These are phyloP conservation scores for Cicer judaicum DNA, from an alignment of 306 rosid genomes.

Conservation along the genomic window DNA sequence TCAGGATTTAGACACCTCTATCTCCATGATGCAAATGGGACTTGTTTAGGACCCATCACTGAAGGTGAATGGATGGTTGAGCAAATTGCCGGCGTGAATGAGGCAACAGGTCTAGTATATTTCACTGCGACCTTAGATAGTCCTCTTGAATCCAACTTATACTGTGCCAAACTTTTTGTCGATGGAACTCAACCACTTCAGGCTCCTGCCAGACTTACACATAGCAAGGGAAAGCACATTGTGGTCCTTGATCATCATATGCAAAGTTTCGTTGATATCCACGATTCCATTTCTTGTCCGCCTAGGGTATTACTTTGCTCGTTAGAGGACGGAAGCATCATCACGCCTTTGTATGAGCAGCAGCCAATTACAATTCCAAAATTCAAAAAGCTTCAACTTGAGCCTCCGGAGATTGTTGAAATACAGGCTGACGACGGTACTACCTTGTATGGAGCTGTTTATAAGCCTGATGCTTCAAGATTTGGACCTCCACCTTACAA, in stretches of 20 bases:
- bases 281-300: conserved; percentile 79
- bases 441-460: conserved; percentile 73
- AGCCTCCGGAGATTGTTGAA: conserved; percentile 76
- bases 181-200: conserved; percentile 65
- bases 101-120: conserved; percentile 78
- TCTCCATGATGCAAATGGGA: conserved; percentile 75
- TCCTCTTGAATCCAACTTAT: conserved; percentile 86
- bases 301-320: conserved; percentile 85
- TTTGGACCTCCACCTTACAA: conserved; percentile 96
- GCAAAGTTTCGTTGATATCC: conserved; percentile 75
- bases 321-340: conserved; percentile 76
- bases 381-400: conserved; percentile 75
- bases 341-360: conserved; percentile 78
- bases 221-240: conserved; percentile 75
- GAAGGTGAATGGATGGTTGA: conserved; percentile 99
- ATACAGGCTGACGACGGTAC: conserved; percentile 71
- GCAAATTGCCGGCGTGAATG: conserved; percentile 90
- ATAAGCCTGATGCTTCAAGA: conserved; percentile 75
- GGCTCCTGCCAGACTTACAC: conserved; percentile 78
- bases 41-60: conserved; percentile 81
- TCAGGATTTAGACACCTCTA: conserved; percentile 94
- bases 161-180: conserved; percentile 62
- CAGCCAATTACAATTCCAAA: conserved; percentile 62
- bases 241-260: conserved; percentile 88
- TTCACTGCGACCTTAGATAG: conserved; percentile 90